Conservation (phyloP, 495 filamentous ascomycete species). For the Penicillium dipodomyicola region DNA sequence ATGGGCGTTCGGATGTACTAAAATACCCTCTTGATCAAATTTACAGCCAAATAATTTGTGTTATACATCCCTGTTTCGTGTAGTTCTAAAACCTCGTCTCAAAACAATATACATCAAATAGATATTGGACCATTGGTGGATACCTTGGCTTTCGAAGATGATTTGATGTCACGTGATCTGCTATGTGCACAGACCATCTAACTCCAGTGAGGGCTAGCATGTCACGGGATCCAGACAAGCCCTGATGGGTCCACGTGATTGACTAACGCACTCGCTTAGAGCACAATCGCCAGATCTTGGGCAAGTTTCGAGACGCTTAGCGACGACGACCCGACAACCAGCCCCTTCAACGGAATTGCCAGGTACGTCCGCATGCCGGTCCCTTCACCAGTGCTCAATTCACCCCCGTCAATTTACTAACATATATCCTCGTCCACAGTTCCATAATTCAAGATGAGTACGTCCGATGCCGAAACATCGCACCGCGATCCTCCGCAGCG, state of each 20-base stretch:
- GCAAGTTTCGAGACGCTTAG: conserved; percentile 46
- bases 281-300: conserved; percentile 36
- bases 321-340: conserved; percentile 53
- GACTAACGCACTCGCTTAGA: conserved; percentile 43
- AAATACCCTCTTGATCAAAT: conserved; percentile 29
- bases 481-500: conserved; percentile 25
- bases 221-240: conserved; percentile 38
- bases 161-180: neutral
- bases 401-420: conserved; percentile 17
- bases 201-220: conserved; percentile 4
- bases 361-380: conserved; percentile 38
- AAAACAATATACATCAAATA: neutral
- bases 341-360: conserved; percentile 52
- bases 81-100: neutral
- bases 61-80: neutral
- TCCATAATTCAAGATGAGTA: conserved; percentile 68
- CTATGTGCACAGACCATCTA: neutral
- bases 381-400: conserved; percentile 1
- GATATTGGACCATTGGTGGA: neutral
- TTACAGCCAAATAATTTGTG: neutral
- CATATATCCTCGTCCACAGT: conserved; percentile 27
- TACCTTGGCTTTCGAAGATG: neutral
- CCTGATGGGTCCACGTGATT: conserved; percentile 20
- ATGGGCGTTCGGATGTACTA: conserved; percentile 23
- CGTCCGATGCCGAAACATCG: conserved; percentile 37